phyloP scores from a whole-genome alignment of 768 basidiomycete species.

The Phanerodontia chrysosporium region DNA sequence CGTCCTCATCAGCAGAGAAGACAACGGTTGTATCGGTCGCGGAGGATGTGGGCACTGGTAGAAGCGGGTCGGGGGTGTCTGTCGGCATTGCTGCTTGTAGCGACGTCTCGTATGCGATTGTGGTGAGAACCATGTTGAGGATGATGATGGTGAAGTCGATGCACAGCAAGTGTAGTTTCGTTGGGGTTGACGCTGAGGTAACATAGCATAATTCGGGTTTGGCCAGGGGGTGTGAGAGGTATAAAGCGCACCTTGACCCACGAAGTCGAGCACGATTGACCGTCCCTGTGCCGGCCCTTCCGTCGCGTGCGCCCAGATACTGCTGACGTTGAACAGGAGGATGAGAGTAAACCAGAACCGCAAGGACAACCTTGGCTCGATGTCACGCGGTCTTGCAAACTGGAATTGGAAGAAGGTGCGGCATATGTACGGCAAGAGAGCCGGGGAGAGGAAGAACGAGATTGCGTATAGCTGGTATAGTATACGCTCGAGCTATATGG shows the following conservation, averaged over 20 bases:
- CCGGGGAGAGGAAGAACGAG: slow-evolving; percentile 75
- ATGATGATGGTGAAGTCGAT: slow-evolving; percentile 66
- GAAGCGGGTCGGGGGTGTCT: slow-evolving; percentile 38
- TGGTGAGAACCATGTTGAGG: slow-evolving; percentile 62
- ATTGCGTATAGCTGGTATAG: slow-evolving; percentile 70
- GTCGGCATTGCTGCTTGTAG: slow-evolving; percentile 37
- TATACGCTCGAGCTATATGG: slow-evolving; percentile 57
- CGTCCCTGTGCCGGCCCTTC: slow-evolving; percentile 52
- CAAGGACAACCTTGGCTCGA: slow-evolving; percentile 60
- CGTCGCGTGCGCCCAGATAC: slow-evolving; percentile 58
- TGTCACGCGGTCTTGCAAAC: slow-evolving; percentile 62
- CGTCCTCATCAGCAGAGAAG: slow-evolving; percentile 1
- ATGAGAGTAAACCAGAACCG: slow-evolving; percentile 64
- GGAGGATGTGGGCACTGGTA: slow-evolving; percentile 24
- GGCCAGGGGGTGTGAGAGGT: background rate
- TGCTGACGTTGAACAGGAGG: slow-evolving; percentile 52
- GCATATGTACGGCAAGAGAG: slow-evolving; percentile 49
- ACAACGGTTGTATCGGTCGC: slow-evolving; percentile 23
- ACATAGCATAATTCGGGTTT: background rate
- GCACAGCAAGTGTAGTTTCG: slow-evolving; percentile 57
- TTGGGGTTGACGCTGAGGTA: slow-evolving; percentile 44
- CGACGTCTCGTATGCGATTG: slow-evolving; percentile 64
- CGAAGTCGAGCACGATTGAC: slow-evolving; percentile 69
- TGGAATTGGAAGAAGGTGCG: slow-evolving; percentile 61
- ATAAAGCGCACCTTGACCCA: slow-evolving; percentile 63